These are phyloP conservation scores for Gynostemma pentaphyllum DNA, from an alignment of 306 rosid species.

Conservation along the genomic window DNA sequence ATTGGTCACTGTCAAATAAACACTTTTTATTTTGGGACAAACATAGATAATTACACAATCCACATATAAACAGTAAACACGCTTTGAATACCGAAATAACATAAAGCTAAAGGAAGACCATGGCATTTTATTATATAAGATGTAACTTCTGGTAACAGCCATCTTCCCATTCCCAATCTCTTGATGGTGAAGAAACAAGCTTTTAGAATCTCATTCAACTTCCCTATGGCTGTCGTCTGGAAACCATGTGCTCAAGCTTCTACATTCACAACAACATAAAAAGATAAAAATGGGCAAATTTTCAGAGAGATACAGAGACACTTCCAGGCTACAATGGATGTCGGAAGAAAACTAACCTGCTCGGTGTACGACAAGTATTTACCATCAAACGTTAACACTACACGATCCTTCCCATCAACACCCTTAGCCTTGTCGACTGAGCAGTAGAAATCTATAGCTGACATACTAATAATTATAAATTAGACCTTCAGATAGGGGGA, in stretches of 20 bases:
- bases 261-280: background rate
- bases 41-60: too few relatives aligned
- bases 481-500: conserved; percentile 12
- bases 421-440: conserved; percentile 89
- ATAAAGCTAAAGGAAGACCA: background rate
- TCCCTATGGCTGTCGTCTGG: conserved; percentile 27
- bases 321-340: background rate
- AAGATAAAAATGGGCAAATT: background rate
- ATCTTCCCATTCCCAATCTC: too few relatives aligned
- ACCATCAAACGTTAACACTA: conserved; percentile 70
- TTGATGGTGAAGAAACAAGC: too few relatives aligned
- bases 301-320: background rate
- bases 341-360: conserved; percentile 45
- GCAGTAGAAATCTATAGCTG: conserved; percentile 93
- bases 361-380: conserved; percentile 74
- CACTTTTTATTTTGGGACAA: too few relatives aligned
- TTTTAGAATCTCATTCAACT: conserved; percentile 3
- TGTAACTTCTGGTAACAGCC: background rate
- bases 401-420: conserved; percentile 88
- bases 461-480: conserved; percentile 45
- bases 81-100: background rate
- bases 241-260: conserved; percentile 61
- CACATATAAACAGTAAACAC: too few relatives aligned
- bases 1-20: too few relatives aligned
- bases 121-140: background rate